Evolutionary conservation across 2,329 filamentous ascomycete genomes (phyloP).

Genomic region (Coniosporium tulheliwenetii): DNA sequence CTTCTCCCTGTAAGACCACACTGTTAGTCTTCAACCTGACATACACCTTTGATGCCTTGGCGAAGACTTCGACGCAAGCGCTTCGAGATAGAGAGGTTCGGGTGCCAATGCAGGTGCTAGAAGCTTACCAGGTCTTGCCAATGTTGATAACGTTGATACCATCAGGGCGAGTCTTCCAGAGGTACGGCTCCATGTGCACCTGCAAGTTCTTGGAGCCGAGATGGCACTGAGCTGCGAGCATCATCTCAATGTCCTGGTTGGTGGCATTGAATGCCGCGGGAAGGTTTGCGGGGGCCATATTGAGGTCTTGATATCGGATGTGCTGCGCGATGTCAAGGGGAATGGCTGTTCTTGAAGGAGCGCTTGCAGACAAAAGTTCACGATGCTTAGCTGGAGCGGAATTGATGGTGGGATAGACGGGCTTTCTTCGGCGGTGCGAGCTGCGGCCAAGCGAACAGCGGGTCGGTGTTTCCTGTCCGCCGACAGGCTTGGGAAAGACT

Average conservation of each 20-base stretch:
- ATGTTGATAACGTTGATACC: constrained; percentile 99
- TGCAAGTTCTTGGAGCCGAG: constrained; percentile 98
- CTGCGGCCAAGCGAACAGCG: no score
- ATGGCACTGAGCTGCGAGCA: constrained; percentile 92
- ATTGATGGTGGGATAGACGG: neutral
- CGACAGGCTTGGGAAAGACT: no score
- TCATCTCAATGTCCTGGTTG: constrained; percentile 97
- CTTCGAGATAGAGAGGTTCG: no score
- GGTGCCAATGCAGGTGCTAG: no score
- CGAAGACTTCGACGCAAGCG: no score
- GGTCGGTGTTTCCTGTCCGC: no score
- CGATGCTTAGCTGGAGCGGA: neutral
- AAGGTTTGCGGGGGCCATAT: constrained; percentile 90
- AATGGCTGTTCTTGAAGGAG: neutral
- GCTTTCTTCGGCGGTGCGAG: no score
- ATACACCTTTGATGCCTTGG: no score
- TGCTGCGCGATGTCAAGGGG: constrained; percentile 4
- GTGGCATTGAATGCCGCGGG: constrained; percentile 94
- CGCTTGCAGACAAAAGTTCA: no score
- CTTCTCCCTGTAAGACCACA: constrained; percentile 66
- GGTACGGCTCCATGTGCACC: constrained; percentile 98
- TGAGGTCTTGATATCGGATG: constrained; percentile 27
- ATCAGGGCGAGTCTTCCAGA: constrained; percentile 98
- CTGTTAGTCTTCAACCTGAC: constrained; percentile 3
- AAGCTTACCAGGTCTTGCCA: constrained; percentile 93